Conservation (phyloP, 2,329 filamentous ascomycete species). For the Dactylellina haptotyla region DNA sequence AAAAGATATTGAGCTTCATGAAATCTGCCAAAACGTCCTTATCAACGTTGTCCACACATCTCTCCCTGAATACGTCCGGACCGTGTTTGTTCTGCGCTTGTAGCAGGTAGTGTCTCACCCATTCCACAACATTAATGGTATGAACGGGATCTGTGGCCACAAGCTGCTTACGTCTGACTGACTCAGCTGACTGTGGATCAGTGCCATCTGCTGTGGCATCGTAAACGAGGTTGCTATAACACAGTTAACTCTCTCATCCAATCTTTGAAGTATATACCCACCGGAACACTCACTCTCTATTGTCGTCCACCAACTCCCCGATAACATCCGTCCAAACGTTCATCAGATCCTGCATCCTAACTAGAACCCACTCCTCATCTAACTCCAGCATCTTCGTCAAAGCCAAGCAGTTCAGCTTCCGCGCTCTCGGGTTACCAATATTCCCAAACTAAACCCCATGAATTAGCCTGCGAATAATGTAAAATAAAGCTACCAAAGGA, state of each 20-base stretch:
- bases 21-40: conserved; percentile 76
- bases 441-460: conserved; percentile 55
- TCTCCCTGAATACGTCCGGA: conserved; percentile 73
- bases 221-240: conserved; percentile 54
- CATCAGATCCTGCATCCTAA: conserved; percentile 76
- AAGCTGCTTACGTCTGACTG: conserved; percentile 59
- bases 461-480: not conserved
- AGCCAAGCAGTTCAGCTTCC: conserved; percentile 77
- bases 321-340: conserved; percentile 79
- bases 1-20: conserved; percentile 59
- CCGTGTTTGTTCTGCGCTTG: conserved; percentile 70
- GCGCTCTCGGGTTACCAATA: conserved; percentile 55
- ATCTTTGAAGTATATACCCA: conserved; percentile 59
- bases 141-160: conserved; percentile 74
- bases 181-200: conserved; percentile 51
- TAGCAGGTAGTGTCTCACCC: conserved; percentile 72
- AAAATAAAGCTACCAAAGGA: not conserved
- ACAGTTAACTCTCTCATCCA: not conserved
- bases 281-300: conserved; percentile 64
- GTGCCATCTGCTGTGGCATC: conserved; percentile 48
- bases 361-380: conserved; percentile 69
- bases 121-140: conserved; percentile 71
- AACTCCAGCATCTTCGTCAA: conserved; percentile 77
- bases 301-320: conserved; percentile 72
- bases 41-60: conserved; percentile 80